These are phyloP conservation scores for Boletus rufocinnamomeus DNA, from an alignment of 768 basidiomycete genomes.

Conservation along the genomic window DNA sequence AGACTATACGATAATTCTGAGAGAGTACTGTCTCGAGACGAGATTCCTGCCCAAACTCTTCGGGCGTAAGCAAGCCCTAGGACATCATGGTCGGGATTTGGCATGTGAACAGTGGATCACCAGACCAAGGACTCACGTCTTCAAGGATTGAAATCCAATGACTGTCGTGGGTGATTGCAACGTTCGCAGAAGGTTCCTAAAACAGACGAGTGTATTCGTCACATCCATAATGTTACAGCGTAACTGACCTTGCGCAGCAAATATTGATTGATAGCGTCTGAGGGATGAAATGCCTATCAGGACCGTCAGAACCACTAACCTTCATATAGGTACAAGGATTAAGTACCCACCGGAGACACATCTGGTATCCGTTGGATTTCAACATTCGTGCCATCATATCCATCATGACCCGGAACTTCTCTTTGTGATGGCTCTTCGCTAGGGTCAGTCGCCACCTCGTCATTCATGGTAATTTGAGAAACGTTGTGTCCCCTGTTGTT, in stretches of 20 bases:
- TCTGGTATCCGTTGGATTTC: background rate
- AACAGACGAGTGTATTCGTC: background rate
- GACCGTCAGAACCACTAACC: background rate
- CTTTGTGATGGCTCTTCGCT: background rate
- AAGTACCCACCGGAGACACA: background rate
- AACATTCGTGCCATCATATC: background rate
- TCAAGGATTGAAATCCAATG: conserved; percentile 13
- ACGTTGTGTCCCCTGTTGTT: no score
- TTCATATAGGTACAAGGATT: no score
- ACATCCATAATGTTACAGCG: background rate
- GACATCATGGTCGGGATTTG: background rate
- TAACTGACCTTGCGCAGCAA: conserved; percentile 3
- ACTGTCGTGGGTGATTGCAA: conserved; percentile 10
- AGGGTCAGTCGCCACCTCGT: background rate
- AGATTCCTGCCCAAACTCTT: background rate
- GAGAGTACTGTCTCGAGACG: background rate
- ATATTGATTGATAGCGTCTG: conserved; percentile 7
- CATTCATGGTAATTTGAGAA: background rate
- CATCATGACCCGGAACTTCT: background rate
- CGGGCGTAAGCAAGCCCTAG: background rate
- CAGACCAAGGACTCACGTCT: background rate
- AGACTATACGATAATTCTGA: conserved; percentile 4
- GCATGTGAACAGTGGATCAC: background rate
- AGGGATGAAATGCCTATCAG: conserved; percentile 4
- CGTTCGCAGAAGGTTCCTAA: conserved; percentile 7